Base-by-base conservation (phyloP, 441 rosid species). In the Populus hybrid region DNA sequence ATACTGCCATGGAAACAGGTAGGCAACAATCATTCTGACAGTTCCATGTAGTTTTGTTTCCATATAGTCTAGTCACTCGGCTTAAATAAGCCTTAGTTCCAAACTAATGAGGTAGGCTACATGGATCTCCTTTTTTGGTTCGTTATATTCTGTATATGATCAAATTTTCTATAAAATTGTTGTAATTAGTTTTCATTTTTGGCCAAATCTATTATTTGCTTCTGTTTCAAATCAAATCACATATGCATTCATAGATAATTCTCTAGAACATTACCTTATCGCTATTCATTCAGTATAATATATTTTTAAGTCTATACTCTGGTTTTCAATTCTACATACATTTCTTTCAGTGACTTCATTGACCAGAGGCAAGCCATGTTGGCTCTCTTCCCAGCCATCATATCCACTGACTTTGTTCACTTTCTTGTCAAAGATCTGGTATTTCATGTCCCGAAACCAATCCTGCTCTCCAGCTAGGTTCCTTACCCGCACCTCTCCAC, bases 1-100 rank as follows among this genome's bases (percentile, higher is more conserved):
- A 72, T 95, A 95, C 89, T 95, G 99, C 83, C 99, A 93, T 77
- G 99, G 99, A 72, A 95, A 95, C 85, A 93, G 99, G 99, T 95
- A 84, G 8, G 12, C 69, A n/a, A 12, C 67, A 34, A 46, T 36
- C 76, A 73, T 67, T 18, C n/a, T 30, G 24, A 63, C 36, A n/a
- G 32, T 64, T 46, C 72, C 68, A 40, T 72, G 30, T 69, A 20
- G 28, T 67, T 77, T 73, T 75, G 69, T 77, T 67, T 78, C 36
- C 14, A 57, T 69, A 42, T 61, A 61, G 66, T 61, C 11, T 61
- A 6, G 6, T 10, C 28, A 21, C 66, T 61, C 66, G 21, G 23
- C 26, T 61, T n/a, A 61, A 54, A 23, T 61, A 61, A 61, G 66
- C 66, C 66, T 61, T 61, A 61, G 66, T 21, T n/a, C 28, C 66